phyloP scores from a whole-genome alignment of 2,329 filamentous ascomycete species.

The Aspergillus phoenicis region DNA sequence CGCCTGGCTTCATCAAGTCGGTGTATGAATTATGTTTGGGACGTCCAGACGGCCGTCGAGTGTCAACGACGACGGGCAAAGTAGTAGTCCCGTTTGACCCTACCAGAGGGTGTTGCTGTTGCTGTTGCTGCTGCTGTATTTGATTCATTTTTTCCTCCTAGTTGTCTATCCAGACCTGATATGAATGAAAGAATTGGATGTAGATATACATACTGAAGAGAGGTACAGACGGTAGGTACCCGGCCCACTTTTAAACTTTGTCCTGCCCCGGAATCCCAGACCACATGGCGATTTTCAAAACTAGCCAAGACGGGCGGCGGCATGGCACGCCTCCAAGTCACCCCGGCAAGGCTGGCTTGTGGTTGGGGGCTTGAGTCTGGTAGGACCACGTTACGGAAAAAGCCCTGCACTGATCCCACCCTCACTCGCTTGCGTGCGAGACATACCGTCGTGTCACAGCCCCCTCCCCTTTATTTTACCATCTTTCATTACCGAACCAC shows the following conservation, averaged over 20 bases:
- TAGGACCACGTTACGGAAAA: neutral
- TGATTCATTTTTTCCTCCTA: neutral
- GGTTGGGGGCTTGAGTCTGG: neutral
- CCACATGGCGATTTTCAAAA: neutral
- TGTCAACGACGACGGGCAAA: neutral
- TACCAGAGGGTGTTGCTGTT: neutral
- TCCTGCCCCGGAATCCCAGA: too few species aligned
- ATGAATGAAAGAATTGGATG: neutral
- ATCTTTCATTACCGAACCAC: neutral
- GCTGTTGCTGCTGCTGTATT: neutral
- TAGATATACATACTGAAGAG: neutral
- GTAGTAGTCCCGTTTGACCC: neutral
- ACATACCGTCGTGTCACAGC: neutral
- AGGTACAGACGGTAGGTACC: neutral
- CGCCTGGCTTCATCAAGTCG: neutral
- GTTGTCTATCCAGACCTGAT: neutral
- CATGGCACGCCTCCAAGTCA: neutral
- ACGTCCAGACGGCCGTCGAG: neutral
- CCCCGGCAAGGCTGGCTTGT: neutral
- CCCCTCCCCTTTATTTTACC: neutral
- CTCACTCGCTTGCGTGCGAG: neutral
- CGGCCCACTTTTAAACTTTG: neutral
- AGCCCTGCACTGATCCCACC: neutral
- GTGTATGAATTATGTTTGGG: neutral
- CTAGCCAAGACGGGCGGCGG: neutral